A percentile compares a stretch with the other conserved stretches of the same genome.
Evolutionary conservation across 257 asterid species (phyloP).

Genomic region (Mitragyna speciosa): DNA sequence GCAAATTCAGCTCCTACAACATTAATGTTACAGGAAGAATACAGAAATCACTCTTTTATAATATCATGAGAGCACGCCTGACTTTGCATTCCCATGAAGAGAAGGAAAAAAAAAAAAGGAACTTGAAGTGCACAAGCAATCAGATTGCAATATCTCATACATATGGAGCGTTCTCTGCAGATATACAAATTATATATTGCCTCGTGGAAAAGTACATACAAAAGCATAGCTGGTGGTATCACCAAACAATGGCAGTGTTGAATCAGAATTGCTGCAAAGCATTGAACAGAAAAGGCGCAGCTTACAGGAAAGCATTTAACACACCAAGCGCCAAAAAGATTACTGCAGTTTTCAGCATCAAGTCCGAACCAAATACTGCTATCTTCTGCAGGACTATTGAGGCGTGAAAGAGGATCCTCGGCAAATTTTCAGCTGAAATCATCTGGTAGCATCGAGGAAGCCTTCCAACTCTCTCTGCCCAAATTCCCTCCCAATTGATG

Average conservation of each 20-base stretch:
- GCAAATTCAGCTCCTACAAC: background rate
- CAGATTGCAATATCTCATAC: conserved; percentile 43
- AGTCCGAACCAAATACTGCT: conserved; percentile 36
- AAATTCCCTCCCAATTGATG: conserved; percentile 58
- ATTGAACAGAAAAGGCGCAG: conserved; percentile 27
- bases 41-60: conserved; percentile 9
- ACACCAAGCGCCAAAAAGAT: conserved; percentile 35
- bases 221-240: conserved; percentile 41
- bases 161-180: conserved; percentile 50
- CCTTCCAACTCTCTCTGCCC: conserved; percentile 79
- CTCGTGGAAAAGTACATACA: conserved; percentile 50
- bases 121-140: conserved; percentile 25
- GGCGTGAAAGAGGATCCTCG: conserved; percentile 22
- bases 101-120: background rate
- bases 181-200: conserved; percentile 59
- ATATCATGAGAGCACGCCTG: background rate
- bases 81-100: conserved; percentile 1
- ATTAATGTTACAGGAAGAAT: background rate
- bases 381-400: conserved; percentile 28
- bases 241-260: conserved; percentile 50
- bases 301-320: conserved; percentile 31
- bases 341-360: conserved; percentile 34
- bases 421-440: conserved; percentile 29
- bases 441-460: conserved; percentile 59
- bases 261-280: conserved; percentile 37